Evolutionary conservation across 1,284 basidiomycete genomes (phyloP), one percentile per base, ranked within the genome.

Genomic region (Baeospora myosura): DNA sequence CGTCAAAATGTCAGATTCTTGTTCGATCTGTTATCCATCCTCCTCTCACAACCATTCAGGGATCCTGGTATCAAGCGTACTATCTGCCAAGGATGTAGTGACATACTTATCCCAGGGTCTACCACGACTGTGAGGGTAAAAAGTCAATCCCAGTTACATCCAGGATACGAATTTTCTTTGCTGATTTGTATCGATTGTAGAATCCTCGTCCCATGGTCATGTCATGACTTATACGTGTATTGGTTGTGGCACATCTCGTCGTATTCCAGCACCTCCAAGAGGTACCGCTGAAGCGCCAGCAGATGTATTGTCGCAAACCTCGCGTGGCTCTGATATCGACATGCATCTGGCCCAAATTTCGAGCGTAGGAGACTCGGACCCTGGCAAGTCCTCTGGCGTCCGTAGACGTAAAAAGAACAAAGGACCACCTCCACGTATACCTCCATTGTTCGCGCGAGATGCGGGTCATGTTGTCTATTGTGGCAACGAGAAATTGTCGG

Each of bases 21-120:
- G 41, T 7, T 10, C 14, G 25, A 21, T 47, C 24, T 35, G 33
- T 32, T 17, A 17, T 38, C 20, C 24, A 23, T 20, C 46, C 25
- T 29, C 34, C 39, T 44, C 36, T 41, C 5, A 46, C 37, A 8
- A 8, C n/a, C n/a, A 26, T 10, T 21, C 44, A 90, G 88, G 53
- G 88, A 90, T 56, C 88, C 88, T 0, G 66, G 71, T 2, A 68
- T 90, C 16, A 91, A 91, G 57, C 78, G 88, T 11, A 78, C 79
- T 0, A 52, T 89, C 8, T 91, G 88, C 62, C 76, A 73, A 54
- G 65, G 66, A 2, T 91, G 88, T 53, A 69, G 74, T 42, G 60
- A 66, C 0, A 66, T 83, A 1, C 66, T 90, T 4, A 54, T 88
- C 1, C 81, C 85, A 1, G 88, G 88, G 6, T 49, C 71, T 2